phyloP scores from a whole-genome alignment of 163 green algal species.

The Coccomyxa subellipsoidea region DNA sequence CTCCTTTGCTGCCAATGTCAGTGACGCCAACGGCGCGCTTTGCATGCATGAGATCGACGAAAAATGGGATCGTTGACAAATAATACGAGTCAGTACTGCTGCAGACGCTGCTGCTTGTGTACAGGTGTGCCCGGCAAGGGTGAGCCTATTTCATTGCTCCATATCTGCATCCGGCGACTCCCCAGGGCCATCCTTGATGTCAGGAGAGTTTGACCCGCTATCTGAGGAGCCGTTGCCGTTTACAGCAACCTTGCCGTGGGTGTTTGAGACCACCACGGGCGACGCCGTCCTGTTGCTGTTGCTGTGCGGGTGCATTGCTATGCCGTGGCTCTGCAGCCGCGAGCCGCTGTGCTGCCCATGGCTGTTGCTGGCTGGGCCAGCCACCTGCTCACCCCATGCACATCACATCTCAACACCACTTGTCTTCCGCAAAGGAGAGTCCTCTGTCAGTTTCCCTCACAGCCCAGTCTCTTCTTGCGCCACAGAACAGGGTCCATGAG shows the following conservation, averaged over 20 bases:
- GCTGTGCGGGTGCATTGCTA: not conserved
- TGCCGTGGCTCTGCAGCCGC: not conserved
- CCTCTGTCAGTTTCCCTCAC: not conserved
- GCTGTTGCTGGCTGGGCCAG: not conserved
- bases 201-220: constrained; percentile 1
- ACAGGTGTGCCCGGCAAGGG: not conserved
- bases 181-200: not conserved
- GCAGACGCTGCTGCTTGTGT: not conserved
- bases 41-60: no score
- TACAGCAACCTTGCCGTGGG: not conserved
- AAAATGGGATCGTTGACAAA: not conserved
- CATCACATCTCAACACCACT: not conserved
- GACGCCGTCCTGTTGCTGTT: not conserved
- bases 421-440: not conserved
- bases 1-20: no score
- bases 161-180: not conserved
- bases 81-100: no score
- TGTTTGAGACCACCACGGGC: not conserved
- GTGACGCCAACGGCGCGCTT: no score
- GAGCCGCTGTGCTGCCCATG: not conserved
- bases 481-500: no score
- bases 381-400: not conserved
- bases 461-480: no score
- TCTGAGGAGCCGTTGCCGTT: constrained; percentile 7
- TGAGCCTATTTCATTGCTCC: not conserved